A percentile compares a stretch with the other conserved stretches of the same genome.
phyloP scores from a whole-genome alignment of 2,329 filamentous ascomycete species.

The Neofusicoccum ribis region DNA sequence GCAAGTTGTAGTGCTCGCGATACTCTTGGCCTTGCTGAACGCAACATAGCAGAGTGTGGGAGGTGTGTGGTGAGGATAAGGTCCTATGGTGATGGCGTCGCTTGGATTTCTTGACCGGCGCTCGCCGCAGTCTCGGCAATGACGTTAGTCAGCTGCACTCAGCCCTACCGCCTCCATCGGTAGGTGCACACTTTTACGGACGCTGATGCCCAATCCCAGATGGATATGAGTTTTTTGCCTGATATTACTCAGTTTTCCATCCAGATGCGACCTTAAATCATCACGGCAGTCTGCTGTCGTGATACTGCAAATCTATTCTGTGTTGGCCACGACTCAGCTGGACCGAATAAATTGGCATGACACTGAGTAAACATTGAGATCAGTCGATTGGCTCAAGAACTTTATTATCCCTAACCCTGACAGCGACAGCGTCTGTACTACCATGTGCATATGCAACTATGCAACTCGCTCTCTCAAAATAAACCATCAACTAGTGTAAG shows the following conservation, averaged over 20 bases:
- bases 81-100: neutral
- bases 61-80: neutral
- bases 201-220: too few species aligned
- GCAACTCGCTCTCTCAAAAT: conserved; percentile 2
- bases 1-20: conserved; percentile 10
- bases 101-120: conserved; percentile 18
- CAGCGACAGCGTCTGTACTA: conserved; percentile 8
- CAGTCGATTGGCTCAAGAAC: neutral
- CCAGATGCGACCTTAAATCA: too few species aligned
- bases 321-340: too few species aligned
- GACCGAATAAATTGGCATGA: too few species aligned
- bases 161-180: neutral
- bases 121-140: conserved; percentile 7
- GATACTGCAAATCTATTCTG: too few species aligned
- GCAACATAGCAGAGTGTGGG: conserved; percentile 10
- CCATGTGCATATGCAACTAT: conserved; percentile 1
- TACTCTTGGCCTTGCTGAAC: conserved; percentile 4
- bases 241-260: too few species aligned
- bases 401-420: neutral
- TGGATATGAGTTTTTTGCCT: too few species aligned
- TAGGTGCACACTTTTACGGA: too few species aligned
- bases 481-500: neutral
- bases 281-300: too few species aligned
- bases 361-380: too few species aligned
- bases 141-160: conserved; percentile 19